Evolutionary conservation across 371 early-diverging fungal genomes (phyloP), one percentile per base, ranked within the genome.

Genomic region (Globomyces sp.): DNA sequence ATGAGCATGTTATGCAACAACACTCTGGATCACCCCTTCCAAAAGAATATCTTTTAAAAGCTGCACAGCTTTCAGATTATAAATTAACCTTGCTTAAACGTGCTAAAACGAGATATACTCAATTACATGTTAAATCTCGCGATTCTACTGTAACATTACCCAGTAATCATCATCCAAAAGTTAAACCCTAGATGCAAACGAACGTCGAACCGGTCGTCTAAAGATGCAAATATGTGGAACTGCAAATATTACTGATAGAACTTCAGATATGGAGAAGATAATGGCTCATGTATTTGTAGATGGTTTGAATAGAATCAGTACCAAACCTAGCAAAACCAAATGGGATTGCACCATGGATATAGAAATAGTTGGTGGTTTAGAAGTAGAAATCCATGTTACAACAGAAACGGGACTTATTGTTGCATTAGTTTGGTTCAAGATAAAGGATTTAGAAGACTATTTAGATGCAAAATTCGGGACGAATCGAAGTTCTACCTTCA

Each of bases 341-440:
- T 78, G 77, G 77, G 70, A 82, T 53, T 80, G 82, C 51, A 52
- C 45, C 34, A 68, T 80, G 34, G 79, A 79, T 51, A 60, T 81
- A 6, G 68, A 64, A 44, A 69, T 84, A 8, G 80, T 79, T 58
- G 71, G 72, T 36, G 79, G 76, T 0, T 69, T 71, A 52, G 82
- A 82, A 52, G 73, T 82, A 2, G 84, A 84, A 66, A 74, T 84
- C 41, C 55, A 73, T 3, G 73, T 83, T 5, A 75, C 71, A 67
- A 76, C 76, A 8, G 60, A 71, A 46, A 44, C 48, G 8, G 68
- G 70, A 37, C 58, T 57, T 10, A 67, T 71, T 37, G 62, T 80
- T 44, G 72, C 75, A 1, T 51, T 82, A 46, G 41, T 64, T n/a
- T 84, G 82, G 80, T 84, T 82, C 70, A 65, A 71, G 37, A 40